These are phyloP conservation scores for Saposhnikovia divaricata DNA, from an alignment of 129 eudicot species.

Conservation along the genomic window DNA sequence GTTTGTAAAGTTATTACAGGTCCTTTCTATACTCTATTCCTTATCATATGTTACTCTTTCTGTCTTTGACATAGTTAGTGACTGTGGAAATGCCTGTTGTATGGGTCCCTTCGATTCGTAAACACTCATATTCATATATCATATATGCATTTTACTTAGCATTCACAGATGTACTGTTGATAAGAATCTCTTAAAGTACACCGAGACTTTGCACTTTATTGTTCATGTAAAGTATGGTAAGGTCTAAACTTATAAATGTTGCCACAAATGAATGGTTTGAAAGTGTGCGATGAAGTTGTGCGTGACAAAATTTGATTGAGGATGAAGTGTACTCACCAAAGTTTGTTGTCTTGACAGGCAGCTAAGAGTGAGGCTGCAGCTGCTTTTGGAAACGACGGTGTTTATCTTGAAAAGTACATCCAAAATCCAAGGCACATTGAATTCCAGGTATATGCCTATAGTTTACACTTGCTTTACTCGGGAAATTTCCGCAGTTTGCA, in stretches of 20 bases:
- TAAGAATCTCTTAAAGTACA: not conserved
- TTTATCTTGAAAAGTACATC: conserved; percentile 85
- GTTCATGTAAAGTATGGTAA: not conserved
- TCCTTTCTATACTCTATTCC: conserved; percentile 9
- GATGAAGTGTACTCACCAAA: not conserved
- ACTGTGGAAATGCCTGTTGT: not conserved
- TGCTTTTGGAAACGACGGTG: conserved; percentile 98
- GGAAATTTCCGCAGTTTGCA: not conserved
- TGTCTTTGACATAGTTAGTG: not conserved
- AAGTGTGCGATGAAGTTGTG: not conserved
- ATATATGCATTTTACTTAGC: not conserved
- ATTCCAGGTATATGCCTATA: conserved; percentile 54
- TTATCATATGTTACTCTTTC: conserved; percentile 7
- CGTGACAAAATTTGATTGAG: conserved; percentile 11
- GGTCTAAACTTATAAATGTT: not conserved
- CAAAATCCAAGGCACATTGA: conserved; percentile 96
- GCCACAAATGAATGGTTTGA: not conserved
- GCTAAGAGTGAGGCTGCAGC: conserved; percentile 99
- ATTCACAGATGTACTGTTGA: not conserved
- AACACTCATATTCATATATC: not conserved
- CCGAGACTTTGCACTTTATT: no score
- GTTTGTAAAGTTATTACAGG: conserved; percentile 95
- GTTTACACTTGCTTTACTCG: not conserved
- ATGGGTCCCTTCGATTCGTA: not conserved
- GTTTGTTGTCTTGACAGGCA: conserved; percentile 41